Percentiles rank a stretch among this genome's conserved stretches.
Conservation (phyloP, 2,329 filamentous ascomycete species). For the Rhinocladiella mackenziei region DNA sequence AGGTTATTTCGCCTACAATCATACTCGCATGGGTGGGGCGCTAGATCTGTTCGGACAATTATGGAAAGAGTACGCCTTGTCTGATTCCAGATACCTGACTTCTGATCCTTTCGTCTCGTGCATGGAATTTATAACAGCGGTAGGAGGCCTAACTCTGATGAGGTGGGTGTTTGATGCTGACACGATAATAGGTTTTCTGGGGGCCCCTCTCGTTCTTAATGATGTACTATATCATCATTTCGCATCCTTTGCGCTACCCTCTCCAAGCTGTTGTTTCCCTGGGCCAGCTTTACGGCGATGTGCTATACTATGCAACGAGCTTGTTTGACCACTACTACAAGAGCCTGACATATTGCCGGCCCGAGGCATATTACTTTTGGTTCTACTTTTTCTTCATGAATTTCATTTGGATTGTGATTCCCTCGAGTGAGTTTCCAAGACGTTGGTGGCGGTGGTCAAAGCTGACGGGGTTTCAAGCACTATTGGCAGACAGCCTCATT, state of each 20-base stretch:
- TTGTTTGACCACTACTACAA: slow-evolving; percentile 57
- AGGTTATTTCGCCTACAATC: slow-evolving; percentile 74
- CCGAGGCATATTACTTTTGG: slow-evolving; percentile 63
- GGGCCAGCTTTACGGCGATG: slow-evolving; percentile 62
- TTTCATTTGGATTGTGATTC: slow-evolving; percentile 62
- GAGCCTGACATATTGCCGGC: slow-evolving; percentile 54
- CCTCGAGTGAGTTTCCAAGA: slow-evolving; percentile 46
- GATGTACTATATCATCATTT: slow-evolving; percentile 51
- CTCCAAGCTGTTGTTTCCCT: slow-evolving; percentile 59
- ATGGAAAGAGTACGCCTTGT: slow-evolving; percentile 89
- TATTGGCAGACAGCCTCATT: slow-evolving; percentile 39
- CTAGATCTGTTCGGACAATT: slow-evolving; percentile 76
- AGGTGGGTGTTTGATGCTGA: slow-evolving; percentile 1
- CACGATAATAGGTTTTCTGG: slow-evolving; percentile 50
- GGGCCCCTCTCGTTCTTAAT: slow-evolving; percentile 58
- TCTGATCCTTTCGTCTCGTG: slow-evolving; percentile 80
- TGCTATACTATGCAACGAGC: slow-evolving; percentile 62
- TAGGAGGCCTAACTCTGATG: slow-evolving; percentile 36
- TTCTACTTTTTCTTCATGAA: slow-evolving; percentile 65
- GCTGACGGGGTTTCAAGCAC: no score
- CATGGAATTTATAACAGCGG: slow-evolving; percentile 76
- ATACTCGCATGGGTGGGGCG: slow-evolving; percentile 59
- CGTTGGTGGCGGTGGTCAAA: no score
- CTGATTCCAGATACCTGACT: slow-evolving; percentile 81
- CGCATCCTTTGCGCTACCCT: slow-evolving; percentile 56